Conservation (phyloP, 306 rosid genomes). For the Dryas alaskensis region DNA sequence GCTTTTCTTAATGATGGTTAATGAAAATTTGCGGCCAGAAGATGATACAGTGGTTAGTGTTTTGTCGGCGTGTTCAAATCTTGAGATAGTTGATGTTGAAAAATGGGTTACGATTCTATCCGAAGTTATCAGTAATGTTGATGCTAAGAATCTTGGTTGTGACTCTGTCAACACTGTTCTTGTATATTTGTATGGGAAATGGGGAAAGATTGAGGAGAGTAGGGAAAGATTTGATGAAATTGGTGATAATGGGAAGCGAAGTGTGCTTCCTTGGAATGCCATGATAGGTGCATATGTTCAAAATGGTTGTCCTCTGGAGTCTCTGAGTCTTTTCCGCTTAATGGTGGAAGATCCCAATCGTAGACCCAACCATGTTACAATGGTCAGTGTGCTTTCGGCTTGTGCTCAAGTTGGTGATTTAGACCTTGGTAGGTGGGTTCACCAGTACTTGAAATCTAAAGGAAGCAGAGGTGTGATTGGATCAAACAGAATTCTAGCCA, state of each 20-base stretch:
- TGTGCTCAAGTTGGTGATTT: constrained; percentile 66
- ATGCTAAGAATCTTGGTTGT: constrained; percentile 13
- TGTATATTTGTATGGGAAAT: constrained; percentile 49
- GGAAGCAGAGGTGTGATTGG: constrained; percentile 42
- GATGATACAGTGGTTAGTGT: constrained; percentile 54
- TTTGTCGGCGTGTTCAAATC: constrained; percentile 57
- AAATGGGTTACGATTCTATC: constrained; percentile 41
- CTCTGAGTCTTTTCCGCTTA: constrained; percentile 41
- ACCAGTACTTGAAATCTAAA: constrained; percentile 35
- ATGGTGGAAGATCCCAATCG: constrained; percentile 39
- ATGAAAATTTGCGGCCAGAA: constrained; percentile 41
- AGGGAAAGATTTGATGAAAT: constrained; percentile 39
- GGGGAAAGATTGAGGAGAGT: constrained; percentile 46
- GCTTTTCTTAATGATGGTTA: constrained; percentile 42
- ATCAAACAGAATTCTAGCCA: constrained; percentile 60
- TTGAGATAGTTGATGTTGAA: constrained; percentile 40
- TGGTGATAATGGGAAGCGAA: constrained; percentile 38
- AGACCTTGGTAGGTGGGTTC: constrained; percentile 57
- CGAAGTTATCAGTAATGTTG: constrained; percentile 9
- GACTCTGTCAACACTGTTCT: constrained; percentile 43
- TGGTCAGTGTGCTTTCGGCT: constrained; percentile 64
- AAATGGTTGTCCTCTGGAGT: constrained; percentile 52
- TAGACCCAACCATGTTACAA: constrained; percentile 56
- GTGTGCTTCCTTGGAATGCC: constrained; percentile 58
- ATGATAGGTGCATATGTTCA: constrained; percentile 57